A percentile compares a stretch with the other conserved stretches of the same genome.
Conservation (phyloP, 208 protist genomes). For the Leishmania guyanensis region DNA sequence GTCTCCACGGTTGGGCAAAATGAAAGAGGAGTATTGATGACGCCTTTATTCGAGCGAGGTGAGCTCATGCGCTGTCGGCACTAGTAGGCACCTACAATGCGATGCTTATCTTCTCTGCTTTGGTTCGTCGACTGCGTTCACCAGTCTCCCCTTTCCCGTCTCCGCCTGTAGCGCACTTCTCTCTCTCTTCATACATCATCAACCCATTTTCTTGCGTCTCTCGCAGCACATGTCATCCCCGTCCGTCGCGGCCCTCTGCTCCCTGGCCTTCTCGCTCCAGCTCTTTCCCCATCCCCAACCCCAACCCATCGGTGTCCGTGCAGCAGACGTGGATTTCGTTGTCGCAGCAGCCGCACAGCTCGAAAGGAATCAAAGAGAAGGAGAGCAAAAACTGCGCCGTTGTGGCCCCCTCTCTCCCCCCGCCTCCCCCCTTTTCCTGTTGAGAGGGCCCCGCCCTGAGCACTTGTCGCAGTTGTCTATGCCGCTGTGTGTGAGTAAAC, state of each 20-base stretch:
- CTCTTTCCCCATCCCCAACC: not conserved
- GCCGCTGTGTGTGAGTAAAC: too few relatives aligned
- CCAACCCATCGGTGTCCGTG: too few relatives aligned
- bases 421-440: too few relatives aligned
- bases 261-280: not conserved
- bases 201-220: not conserved
- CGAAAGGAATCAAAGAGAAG: too few relatives aligned
- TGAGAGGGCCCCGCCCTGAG: too few relatives aligned
- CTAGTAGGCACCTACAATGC: not conserved
- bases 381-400: too few relatives aligned
- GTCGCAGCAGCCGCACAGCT: too few relatives aligned
- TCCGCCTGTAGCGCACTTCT: not conserved
- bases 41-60: not conserved
- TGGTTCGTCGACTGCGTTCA: not conserved
- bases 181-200: conserved; percentile 1
- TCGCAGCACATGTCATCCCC: not conserved
- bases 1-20: not conserved
- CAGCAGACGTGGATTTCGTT: too few relatives aligned
- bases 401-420: too few relatives aligned
- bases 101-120: too few relatives aligned
- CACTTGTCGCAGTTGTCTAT: too few relatives aligned
- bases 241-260: not conserved
- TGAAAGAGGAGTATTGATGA: not conserved
- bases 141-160: not conserved
- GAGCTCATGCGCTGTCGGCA: not conserved